Percentiles rank a stretch among this genome's conserved stretches.
These are phyloP conservation scores for Cornus kousa DNA, from an alignment of 148 eudicot genomes.

Conservation along the genomic window DNA sequence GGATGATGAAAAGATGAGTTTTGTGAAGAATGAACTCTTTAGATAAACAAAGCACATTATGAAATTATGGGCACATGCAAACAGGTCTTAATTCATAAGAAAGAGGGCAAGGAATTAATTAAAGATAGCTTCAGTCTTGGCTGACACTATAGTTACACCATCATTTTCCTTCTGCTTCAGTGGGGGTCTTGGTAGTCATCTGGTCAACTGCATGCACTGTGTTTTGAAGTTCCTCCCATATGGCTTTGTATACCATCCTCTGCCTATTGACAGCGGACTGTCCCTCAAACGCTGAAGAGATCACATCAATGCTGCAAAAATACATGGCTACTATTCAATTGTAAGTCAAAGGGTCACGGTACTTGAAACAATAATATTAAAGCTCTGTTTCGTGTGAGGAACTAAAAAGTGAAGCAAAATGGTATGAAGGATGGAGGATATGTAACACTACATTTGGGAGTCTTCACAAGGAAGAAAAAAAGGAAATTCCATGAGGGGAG, in stretches of 20 bases:
- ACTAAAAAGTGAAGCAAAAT: no score
- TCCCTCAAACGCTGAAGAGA: constrained; percentile 81
- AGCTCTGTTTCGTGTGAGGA: no score
- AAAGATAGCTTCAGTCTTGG: background rate
- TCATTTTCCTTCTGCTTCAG: constrained; percentile 45
- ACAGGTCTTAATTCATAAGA: background rate
- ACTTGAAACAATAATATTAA: no score
- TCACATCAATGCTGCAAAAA: constrained; percentile 69
- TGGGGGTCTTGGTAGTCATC: constrained; percentile 83
- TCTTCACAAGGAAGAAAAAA: no score
- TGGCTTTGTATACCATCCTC: constrained; percentile 96
- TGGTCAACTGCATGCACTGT: constrained; percentile 93
- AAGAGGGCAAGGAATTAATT: background rate
- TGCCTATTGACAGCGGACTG: constrained; percentile 81
- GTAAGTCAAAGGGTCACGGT: background rate
- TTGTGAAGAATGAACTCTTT: no score
- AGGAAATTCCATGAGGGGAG: no score
- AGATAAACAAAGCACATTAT: no score
- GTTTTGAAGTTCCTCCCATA: constrained; percentile 91
- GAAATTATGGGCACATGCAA: no score
- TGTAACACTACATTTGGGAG: no score
- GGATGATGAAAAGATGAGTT: no score
- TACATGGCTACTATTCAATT: background rate
- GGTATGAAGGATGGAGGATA: no score
- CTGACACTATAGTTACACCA: background rate